Conservation (phyloP, 352 stramenopile species). For the Pythium apleroticum region DNA sequence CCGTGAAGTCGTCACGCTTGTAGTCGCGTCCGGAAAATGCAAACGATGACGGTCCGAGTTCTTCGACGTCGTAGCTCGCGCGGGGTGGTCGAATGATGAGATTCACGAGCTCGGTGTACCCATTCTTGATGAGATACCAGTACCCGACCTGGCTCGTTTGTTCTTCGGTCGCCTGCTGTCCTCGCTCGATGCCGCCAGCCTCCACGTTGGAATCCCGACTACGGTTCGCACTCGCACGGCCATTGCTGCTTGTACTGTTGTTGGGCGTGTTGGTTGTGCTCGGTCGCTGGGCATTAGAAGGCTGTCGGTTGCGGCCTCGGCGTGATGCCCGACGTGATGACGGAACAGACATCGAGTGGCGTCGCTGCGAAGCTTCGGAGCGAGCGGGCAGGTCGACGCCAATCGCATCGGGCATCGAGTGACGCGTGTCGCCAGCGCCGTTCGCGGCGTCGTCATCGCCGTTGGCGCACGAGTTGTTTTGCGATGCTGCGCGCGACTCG, state of each 20-base stretch:
- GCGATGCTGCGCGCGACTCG: conserved; percentile 44
- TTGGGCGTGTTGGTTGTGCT: conserved; percentile 6
- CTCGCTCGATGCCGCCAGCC: conserved; percentile 68
- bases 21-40: conserved; percentile 87
- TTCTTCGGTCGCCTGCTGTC: conserved; percentile 73
- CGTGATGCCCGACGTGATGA: conserved; percentile 16
- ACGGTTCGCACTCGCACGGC: neutral
- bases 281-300: conserved; percentile 10
- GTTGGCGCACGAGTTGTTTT: conserved; percentile 27
- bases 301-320: conserved; percentile 6
- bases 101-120: conserved; percentile 96
- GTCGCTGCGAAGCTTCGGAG: conserved; percentile 13
- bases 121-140: conserved; percentile 85
- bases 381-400: conserved; percentile 15
- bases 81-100: conserved; percentile 97
- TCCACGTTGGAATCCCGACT: conserved; percentile 26
- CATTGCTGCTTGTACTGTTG: conserved; percentile 9
- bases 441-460: conserved; percentile 22
- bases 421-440: conserved; percentile 23
- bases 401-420: conserved; percentile 23
- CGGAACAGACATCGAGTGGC: conserved; percentile 29
- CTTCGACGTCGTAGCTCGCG: conserved; percentile 88
- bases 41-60: conserved; percentile 92
- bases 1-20: conserved; percentile 90
- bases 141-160: conserved; percentile 76